Base-by-base conservation (phyloP, 345 rosid genomes). In the Syzygium grande region DNA sequence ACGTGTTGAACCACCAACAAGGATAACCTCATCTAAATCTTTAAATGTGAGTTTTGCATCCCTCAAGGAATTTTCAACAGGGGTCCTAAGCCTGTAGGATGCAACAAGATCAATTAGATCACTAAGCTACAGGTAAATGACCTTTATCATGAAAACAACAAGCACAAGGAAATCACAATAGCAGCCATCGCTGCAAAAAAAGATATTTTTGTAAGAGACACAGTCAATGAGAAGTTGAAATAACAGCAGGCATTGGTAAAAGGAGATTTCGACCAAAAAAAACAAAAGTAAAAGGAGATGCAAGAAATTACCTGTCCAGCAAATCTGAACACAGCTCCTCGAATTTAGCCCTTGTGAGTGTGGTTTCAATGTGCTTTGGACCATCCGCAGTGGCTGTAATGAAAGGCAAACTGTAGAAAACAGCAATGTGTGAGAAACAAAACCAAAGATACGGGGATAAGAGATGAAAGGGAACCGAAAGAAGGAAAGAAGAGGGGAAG, bases 1-100 rank as follows among this genome's bases (percentile, higher is more conserved):
- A 54, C 99, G 98, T 51, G 99, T 98, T 61, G 99, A 98, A 58
- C 99, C 99, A 89, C 99, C 99, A 23, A 98, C 99, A 91, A 98
- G 99, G 84, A 98, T 96, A 29, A 96, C 97, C 91, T 98, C 99
- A 92, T 96, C 99, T 59, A 98, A 86, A 83, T 98, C 99, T 63
- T 93, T 96, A 84, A 95, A 91, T 86, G 98, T 89, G 46, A 98
- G 96, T 87, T 96, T 98, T 41, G 99, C 99, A 87, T 96, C 99
- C 90, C 94, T 94, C 88, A 98, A 89, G 17, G 99, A 84, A 89
- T 92, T 98, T 88, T 98, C 97, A 41, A 96, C 99, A 0, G 99
- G 99, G 29, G 93, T 95, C 92, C 89, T 98, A 52, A 95, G 93
- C 95, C 99, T 98, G 88, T 2, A 23, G 86, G 68, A 17, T 34